phyloP scores from a whole-genome alignment of 306 rosid genomes.

The Dalbergia cultrata region DNA sequence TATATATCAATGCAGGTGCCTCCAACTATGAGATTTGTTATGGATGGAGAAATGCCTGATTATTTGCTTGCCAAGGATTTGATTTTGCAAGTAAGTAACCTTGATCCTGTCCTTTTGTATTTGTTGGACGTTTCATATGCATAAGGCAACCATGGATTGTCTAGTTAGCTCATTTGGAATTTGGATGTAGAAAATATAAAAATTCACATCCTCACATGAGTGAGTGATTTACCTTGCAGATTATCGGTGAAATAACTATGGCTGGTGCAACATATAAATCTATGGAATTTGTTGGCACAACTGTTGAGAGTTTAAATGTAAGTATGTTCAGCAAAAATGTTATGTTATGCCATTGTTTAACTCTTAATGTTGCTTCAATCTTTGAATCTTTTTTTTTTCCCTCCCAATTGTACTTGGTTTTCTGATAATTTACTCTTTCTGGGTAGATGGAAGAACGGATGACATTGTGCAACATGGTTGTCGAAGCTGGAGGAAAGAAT shows the following conservation, averaged over 20 bases:
- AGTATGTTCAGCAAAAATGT: conserved; percentile 34
- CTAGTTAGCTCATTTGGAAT: conserved; percentile 14
- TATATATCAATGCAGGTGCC: conserved; percentile 72
- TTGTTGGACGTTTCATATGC: neutral
- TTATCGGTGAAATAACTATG: conserved; percentile 91
- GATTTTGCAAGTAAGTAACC: conserved; percentile 79
- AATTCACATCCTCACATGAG: conserved; percentile 23
- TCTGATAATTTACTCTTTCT: conserved; percentile 41
- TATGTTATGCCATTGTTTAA: conserved; percentile 3
- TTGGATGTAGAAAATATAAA: conserved; percentile 8
- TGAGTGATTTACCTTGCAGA: conserved; percentile 50
- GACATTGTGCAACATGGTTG: conserved; percentile 96
- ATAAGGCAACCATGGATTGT: conserved; percentile 5
- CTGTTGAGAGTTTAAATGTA: conserved; percentile 86
- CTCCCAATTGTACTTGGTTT: conserved; percentile 10
- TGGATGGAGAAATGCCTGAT: conserved; percentile 97
- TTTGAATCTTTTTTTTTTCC: neutral
- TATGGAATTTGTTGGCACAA: conserved; percentile 95
- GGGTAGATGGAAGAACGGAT: conserved; percentile 94
- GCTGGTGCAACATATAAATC: conserved; percentile 95
- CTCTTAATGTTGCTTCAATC: conserved; percentile 26
- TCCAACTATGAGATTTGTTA: conserved; percentile 83
- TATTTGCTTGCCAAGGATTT: conserved; percentile 95
- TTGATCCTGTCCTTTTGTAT: conserved; percentile 31
- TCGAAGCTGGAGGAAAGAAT: conserved; percentile 96